Base-by-base conservation (phyloP, 1,284 basidiomycete species). In the Cryptococcus jaspeensis region DNA sequence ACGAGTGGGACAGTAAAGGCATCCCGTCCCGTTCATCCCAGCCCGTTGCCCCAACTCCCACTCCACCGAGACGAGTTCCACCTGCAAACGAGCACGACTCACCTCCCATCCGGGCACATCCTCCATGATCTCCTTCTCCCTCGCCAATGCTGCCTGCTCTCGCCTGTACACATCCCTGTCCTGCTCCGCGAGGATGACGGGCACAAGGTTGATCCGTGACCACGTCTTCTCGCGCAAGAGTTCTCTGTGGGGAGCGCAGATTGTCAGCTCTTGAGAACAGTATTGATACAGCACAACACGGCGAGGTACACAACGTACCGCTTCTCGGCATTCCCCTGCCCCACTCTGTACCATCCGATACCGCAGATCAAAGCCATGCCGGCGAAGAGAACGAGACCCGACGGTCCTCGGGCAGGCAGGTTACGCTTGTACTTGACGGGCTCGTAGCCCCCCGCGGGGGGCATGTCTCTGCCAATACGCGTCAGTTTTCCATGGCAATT, bases 61-160 rank as follows among this genome's bases (percentile, higher is more conserved):
- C 12, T 44, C 39, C 12, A 18, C 41, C 16, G 39, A 35, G 22
- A 15, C 12, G 6, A 49, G 37, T 46, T 42, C 45, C 46, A 38
- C 18, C 38, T 32, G 8, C 28, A 43, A 25, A 47, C 18, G 42
- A 28, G 12, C n/a, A 40, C 15, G 23, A 84, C 89, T 75, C 78
- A 93, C 92, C 90, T 92, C 87, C 95, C 95, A 99, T 53, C 86
- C 91, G 53, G 84, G 83, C 40, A 97, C 92, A 71, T 93, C 90
- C 80, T 90, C 91, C 94, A 99, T 99, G 72, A 98, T 92, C 80
- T 87, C 88, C 79, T 84, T 84, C 79, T 99, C 95, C 53, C 92
- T 80, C 50, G 81, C 87, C 56, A 88, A 50, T 48, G 87, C 85
- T n/a, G 92, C 92, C 69, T 87, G 83, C 70, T 87, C 81, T 51